Percentiles rank a stretch among this genome's conserved stretches.
phyloP scores from a whole-genome alignment of 805 yeast species.

The Yamadazyma sp. region DNA sequence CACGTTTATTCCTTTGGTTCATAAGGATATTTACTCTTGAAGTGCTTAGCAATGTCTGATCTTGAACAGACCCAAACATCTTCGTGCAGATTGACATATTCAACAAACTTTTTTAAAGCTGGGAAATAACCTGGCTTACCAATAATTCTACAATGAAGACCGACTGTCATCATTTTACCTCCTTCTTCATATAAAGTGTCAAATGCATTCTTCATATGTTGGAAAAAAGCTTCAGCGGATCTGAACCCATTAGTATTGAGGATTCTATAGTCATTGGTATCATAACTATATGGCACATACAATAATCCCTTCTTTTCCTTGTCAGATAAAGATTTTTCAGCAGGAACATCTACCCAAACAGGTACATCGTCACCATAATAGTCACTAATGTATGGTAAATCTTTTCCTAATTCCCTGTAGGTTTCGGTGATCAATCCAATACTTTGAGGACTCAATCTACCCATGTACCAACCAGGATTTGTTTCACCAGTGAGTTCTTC shows the following conservation, averaged over 20 bases:
- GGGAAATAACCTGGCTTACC: constrained; percentile 14
- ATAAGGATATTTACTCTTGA: constrained; percentile 11
- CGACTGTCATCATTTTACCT: constrained; percentile 17
- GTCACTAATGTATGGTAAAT: constrained; percentile 14
- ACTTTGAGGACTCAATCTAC: constrained; percentile 15
- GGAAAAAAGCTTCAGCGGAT: constrained; percentile 20
- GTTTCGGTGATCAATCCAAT: constrained; percentile 13
- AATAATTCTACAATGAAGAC: constrained; percentile 15
- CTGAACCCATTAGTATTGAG: constrained; percentile 20
- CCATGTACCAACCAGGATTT: constrained; percentile 16
- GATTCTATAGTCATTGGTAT: constrained; percentile 23
- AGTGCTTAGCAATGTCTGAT: constrained; percentile 13
- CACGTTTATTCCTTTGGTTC: constrained; percentile 7
- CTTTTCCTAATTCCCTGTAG: constrained; percentile 12
- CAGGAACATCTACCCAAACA: constrained; percentile 15
- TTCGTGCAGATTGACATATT: constrained; percentile 12
- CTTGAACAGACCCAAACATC: constrained; percentile 16
- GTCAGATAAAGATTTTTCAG: constrained; percentile 13
- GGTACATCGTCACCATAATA: constrained; percentile 18
- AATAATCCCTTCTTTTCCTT: constrained; percentile 21
- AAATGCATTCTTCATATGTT: constrained; percentile 32
- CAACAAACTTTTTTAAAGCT: constrained; percentile 15
- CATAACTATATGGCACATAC: constrained; percentile 22
- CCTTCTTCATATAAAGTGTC: constrained; percentile 20
- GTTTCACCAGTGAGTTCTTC: constrained; percentile 11